These are phyloP conservation scores for Thermochaetoides thermophila DNA, from an alignment of 495 filamentous ascomycete genomes.

Conservation along the genomic window DNA sequence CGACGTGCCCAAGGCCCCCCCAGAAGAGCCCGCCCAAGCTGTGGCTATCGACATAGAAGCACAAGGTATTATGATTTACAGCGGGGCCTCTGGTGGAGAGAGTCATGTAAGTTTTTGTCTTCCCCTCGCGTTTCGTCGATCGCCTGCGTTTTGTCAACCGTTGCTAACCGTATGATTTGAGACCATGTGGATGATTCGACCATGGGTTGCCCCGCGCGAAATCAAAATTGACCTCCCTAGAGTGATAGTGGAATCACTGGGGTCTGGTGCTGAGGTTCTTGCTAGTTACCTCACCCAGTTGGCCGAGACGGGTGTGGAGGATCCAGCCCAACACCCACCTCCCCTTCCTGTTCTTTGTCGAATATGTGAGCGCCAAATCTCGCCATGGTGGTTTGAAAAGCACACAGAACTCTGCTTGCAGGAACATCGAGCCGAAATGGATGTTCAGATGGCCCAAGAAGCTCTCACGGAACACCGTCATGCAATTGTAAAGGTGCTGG, in stretches of 20 bases:
- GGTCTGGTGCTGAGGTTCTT: conserved; percentile 85
- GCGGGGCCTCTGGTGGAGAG: conserved; percentile 68
- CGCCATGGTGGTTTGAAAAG: conserved; percentile 99
- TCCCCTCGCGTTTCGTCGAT: too few species aligned
- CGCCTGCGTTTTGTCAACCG: too few species aligned
- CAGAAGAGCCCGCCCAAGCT: conserved; percentile 29
- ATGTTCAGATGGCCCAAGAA: conserved; percentile 90
- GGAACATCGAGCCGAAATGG: conserved; percentile 93
- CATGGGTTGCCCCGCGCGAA: conserved; percentile 74
- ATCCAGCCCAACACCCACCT: conserved; percentile 69
- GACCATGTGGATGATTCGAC: conserved; percentile 99
- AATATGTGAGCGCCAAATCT: conserved; percentile 93
- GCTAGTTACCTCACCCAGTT: conserved; percentile 83
- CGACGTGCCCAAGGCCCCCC: conserved; percentile 31
- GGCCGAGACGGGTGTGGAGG: conserved; percentile 71
- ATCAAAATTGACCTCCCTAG: conserved; percentile 88
- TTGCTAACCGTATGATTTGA: too few species aligned
- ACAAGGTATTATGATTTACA: conserved; percentile 96
- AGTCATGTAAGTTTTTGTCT: conserved; percentile 59
- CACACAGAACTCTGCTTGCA: conserved; percentile 92
- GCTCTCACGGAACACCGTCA: conserved; percentile 85
- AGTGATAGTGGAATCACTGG: conserved; percentile 84
- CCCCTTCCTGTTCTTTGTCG: conserved; percentile 84
- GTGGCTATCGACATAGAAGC: conserved; percentile 69
- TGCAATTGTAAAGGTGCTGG: conserved; percentile 88